Base-by-base conservation (phyloP, 2,329 filamentous ascomycete genomes). In the Arthrobotrys sphaeroides region DNA sequence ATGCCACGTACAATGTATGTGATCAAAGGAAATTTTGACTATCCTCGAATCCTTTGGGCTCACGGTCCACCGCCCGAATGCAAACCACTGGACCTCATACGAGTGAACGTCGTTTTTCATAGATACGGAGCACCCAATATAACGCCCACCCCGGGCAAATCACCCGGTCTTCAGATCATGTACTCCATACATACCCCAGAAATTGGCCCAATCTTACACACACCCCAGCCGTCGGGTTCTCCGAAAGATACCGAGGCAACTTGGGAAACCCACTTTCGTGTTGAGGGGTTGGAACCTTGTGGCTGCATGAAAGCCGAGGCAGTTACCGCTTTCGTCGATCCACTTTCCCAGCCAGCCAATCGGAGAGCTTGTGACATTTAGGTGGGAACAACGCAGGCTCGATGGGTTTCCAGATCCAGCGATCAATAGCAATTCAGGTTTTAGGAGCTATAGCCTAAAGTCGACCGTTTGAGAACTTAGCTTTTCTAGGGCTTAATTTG, bases 181-280 rank as follows among this genome's bases (percentile, higher is more conserved):
- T 22, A 2, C 22, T 36, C 24, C 31, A n/a, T 24, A 43, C 20
- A 13, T 55, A 53, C 49, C 28, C 49, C 28, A 55, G 51, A 38
- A 38, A 55, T 55, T 38, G 31, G 13, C 10, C 26, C 22, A 61
- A 47, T 61, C 24, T 61, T 47, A 61, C 28, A 65, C 1, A 20
- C 2, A 22, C 9, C 33, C 24, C 53, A 13, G 51, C 31, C 18
- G 20, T 57, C 18, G 26, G 12, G 5, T n/a, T 13, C 20, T 18
- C 53, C 22, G 38, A 70, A 26, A 70, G 36, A 42, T 72, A 65
- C 67, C 67, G 67, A 72, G 67, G 67, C 59, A 72, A 40, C 49
- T 70, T 20, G 36, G 12, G 24, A 45, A 28, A 10, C 10, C 13
- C 22, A n/a, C 45, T 55, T 65, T 22, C 24, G 60, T 6, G 16